Percentiles rank a stretch among this genome's conserved stretches.
Evolutionary conservation across 495 filamentous ascomycete genomes (phyloP).

Genomic region (Penicillium simplicissimum): DNA sequence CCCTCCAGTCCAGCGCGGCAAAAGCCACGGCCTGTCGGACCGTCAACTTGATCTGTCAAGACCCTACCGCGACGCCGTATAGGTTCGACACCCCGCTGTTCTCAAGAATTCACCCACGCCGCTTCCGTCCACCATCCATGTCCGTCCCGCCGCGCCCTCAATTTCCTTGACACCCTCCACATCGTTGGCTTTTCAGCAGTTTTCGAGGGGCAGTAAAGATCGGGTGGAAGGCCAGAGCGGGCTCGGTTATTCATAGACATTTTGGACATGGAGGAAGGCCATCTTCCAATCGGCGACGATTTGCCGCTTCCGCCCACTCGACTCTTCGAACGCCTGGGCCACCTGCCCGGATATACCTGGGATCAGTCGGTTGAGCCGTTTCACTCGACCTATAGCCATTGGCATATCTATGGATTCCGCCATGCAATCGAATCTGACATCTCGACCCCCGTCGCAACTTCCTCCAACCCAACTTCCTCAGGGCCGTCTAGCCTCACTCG

Average conservation of each 20-base stretch:
- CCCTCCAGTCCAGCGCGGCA: slow-evolving; percentile 10
- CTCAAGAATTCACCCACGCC: slow-evolving; percentile 1
- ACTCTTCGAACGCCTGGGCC: slow-evolving; percentile 70
- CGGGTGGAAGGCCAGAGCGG: slow-evolving; percentile 26
- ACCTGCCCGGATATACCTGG: slow-evolving; percentile 75
- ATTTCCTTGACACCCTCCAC: slow-evolving; percentile 4
- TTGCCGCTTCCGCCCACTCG: slow-evolving; percentile 66
- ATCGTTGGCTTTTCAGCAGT: background rate
- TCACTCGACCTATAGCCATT: slow-evolving; percentile 82
- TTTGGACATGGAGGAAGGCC: slow-evolving; percentile 41
- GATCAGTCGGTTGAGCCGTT: slow-evolving; percentile 68
- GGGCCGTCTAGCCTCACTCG: slow-evolving; percentile 47
- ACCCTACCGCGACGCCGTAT: background rate
- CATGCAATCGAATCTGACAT: slow-evolving; percentile 43
- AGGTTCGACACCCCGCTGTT: slow-evolving; percentile 1
- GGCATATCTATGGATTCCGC: slow-evolving; percentile 59
- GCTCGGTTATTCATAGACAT: background rate
- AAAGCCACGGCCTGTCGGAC: slow-evolving; percentile 1
- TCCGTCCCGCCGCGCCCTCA: slow-evolving; percentile 14
- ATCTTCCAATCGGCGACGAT: slow-evolving; percentile 56
- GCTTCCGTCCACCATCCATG: slow-evolving; percentile 21
- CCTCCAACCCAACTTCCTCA: slow-evolving; percentile 33
- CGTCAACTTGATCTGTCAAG: background rate
- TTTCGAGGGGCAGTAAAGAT: background rate
- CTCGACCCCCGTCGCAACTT: slow-evolving; percentile 48